A percentile compares a stretch with the other conserved stretches of the same genome.
phyloP scores from a whole-genome alignment of 495 filamentous ascomycete genomes.

The Penicillium lagena region DNA sequence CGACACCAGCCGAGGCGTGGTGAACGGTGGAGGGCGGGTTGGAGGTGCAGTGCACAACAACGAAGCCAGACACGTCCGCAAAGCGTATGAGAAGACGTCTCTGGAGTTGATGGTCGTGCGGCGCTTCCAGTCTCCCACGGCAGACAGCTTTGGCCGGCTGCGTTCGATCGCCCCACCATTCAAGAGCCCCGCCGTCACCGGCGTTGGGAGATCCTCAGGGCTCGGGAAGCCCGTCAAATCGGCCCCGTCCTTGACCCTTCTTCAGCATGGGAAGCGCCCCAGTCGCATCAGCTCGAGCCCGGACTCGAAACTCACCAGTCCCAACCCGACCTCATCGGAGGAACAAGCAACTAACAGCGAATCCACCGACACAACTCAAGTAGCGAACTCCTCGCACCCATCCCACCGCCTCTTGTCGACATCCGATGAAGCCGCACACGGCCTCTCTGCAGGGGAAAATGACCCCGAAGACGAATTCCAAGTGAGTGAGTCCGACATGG shows the following conservation, averaged over 20 bases:
- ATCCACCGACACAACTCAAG: conserved; percentile 18
- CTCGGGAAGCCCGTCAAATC: conserved; percentile 34
- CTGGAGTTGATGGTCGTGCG: conserved; percentile 38
- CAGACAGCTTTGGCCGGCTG: conserved; percentile 36
- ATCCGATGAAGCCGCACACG: conserved; percentile 29
- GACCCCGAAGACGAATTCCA: conserved; percentile 15
- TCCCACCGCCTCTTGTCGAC: conserved; percentile 35
- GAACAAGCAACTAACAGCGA: conserved; percentile 23
- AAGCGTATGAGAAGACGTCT: conserved; percentile 38
- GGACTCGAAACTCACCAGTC: conserved; percentile 9
- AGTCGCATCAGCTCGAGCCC: conserved; percentile 15
- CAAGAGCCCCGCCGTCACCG: conserved; percentile 5
- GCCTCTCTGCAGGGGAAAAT: conserved; percentile 13
- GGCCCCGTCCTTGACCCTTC: conserved; percentile 28
- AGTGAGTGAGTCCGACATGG: conserved; percentile 28
- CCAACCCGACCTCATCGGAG: conserved; percentile 21
- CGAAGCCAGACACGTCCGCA: conserved; percentile 37
- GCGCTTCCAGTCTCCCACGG: conserved; percentile 38
- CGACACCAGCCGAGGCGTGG: conserved; percentile 20
- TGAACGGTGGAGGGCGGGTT: conserved; percentile 26
- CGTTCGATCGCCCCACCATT: conserved; percentile 18
- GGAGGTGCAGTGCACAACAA: conserved; percentile 26
- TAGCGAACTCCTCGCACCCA: conserved; percentile 24
- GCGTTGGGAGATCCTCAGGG: conserved; percentile 12
- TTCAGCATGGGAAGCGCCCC: conserved; percentile 19